Percentiles rank a stretch among this genome's conserved stretches.
phyloP scores from a whole-genome alignment of 2,329 filamentous ascomycete genomes.

The Blastomyces percursus region DNA sequence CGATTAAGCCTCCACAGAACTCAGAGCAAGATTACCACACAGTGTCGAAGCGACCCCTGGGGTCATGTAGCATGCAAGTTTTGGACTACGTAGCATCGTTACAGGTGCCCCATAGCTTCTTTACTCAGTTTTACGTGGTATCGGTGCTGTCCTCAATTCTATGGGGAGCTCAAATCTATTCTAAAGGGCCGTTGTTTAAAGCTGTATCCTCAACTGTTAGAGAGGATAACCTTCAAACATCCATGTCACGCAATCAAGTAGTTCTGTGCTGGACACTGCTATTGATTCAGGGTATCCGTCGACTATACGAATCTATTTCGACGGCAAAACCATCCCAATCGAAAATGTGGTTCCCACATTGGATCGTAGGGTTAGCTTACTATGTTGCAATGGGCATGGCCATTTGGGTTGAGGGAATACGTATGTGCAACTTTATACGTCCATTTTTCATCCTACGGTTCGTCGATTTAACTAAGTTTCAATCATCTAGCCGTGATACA shows the following conservation, averaged over 20 bases:
- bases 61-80: conserved; percentile 14
- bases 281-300: conserved; percentile 60
- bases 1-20: conserved; percentile 5
- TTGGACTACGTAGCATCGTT: conserved; percentile 44
- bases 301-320: conserved; percentile 62
- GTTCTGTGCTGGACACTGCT: conserved; percentile 60
- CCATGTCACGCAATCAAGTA: conserved; percentile 54
- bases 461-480: conserved; percentile 5
- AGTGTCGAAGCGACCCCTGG: conserved; percentile 9
- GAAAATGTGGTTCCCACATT: conserved; percentile 78
- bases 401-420: conserved; percentile 72
- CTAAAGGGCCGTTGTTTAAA: conserved; percentile 44
- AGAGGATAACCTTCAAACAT: conserved; percentile 24
- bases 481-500: conserved; percentile 9
- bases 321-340: conserved; percentile 58
- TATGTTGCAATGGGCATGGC: conserved; percentile 64
- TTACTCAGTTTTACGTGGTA: conserved; percentile 72
- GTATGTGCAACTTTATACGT: conserved; percentile 38
- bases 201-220: conserved; percentile 36
- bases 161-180: conserved; percentile 58
- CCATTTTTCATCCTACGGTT: neutral
- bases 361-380: conserved; percentile 64
- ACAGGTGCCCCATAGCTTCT: conserved; percentile 78
- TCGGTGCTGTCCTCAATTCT: conserved; percentile 60
- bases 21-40: neutral